Evolutionary conservation across 192 early-diverging fungal species (phyloP).

Genomic region (Backusella westeae): DNA sequence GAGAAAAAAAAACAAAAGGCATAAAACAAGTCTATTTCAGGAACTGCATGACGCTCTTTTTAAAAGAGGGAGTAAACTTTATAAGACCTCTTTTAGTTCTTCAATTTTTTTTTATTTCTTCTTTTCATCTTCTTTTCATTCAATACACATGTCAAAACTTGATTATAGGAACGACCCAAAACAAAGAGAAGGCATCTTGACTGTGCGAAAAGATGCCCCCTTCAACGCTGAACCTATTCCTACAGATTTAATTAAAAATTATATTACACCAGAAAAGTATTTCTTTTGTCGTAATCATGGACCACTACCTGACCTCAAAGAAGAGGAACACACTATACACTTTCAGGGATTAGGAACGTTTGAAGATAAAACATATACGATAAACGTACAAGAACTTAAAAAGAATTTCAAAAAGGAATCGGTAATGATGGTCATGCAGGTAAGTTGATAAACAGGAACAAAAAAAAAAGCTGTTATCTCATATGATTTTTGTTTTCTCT

Average conservation of each 20-base stretch:
- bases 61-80: background rate
- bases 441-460: background rate
- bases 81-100: background rate
- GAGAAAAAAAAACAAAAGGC: background rate
- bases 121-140: background rate
- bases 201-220: constrained; percentile 66
- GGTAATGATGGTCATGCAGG: constrained; percentile 52
- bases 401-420: constrained; percentile 45
- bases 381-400: constrained; percentile 54
- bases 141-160: constrained; percentile 21
- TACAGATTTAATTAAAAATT: constrained; percentile 54
- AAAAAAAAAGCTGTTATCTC: background rate
- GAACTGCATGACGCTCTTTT: background rate
- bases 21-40: background rate
- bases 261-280: constrained; percentile 72
- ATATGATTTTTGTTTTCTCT: background rate
- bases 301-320: constrained; percentile 77
- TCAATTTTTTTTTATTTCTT: background rate
- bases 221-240: constrained; percentile 86
- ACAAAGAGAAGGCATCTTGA: constrained; percentile 55
- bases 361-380: background rate
- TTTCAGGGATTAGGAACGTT: constrained; percentile 46
- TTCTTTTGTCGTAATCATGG: constrained; percentile 91
- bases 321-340: constrained; percentile 51
- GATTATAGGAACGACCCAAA: constrained; percentile 74